Conservation (phyloP, 2,329 filamentous ascomycete species). For the Aquanectria penicillioides region DNA sequence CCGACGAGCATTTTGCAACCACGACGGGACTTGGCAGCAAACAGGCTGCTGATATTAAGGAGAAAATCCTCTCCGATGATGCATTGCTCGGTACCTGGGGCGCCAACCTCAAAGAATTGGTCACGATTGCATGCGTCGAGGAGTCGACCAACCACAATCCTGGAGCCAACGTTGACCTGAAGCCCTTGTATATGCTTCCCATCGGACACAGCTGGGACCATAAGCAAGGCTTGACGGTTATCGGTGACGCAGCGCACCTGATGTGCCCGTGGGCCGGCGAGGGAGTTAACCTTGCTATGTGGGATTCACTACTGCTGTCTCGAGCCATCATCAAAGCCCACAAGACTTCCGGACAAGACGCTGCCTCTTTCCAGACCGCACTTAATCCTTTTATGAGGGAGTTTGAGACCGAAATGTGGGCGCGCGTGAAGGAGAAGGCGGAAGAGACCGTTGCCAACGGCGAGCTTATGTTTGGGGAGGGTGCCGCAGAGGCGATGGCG, state of each 20-base stretch:
- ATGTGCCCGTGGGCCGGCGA: slow-evolving; percentile 63
- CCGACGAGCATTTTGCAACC: slow-evolving; percentile 36
- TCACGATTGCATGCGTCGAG: slow-evolving; percentile 42
- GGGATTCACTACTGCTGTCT: slow-evolving; percentile 57
- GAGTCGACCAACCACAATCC: slow-evolving; percentile 27
- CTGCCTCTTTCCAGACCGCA: not conserved
- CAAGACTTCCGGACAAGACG: not conserved
- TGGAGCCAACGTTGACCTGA: slow-evolving; percentile 24
- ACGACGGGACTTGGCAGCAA: not conserved
- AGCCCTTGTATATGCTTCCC: slow-evolving; percentile 53
- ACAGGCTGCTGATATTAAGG: not conserved
- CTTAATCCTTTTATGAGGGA: not conserved
- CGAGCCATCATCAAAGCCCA: slow-evolving; percentile 42
- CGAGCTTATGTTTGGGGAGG: slow-evolving; percentile 12
- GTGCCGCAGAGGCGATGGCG: slow-evolving; percentile 8
- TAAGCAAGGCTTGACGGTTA: slow-evolving; percentile 55
- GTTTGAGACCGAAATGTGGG: slow-evolving; percentile 4
- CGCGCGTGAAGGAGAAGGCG: slow-evolving; percentile 6
- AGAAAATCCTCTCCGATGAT: slow-evolving; percentile 32
- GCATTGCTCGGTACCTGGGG: slow-evolving; percentile 41
- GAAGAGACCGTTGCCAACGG: slow-evolving; percentile 10
- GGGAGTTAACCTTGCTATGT: slow-evolving; percentile 64
- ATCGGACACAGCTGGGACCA: slow-evolving; percentile 53
- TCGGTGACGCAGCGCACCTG: slow-evolving; percentile 66
- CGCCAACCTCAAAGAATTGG: slow-evolving; percentile 39